Conservation (phyloP, 352 stramenopile species). For the Pythium dissimile region DNA sequence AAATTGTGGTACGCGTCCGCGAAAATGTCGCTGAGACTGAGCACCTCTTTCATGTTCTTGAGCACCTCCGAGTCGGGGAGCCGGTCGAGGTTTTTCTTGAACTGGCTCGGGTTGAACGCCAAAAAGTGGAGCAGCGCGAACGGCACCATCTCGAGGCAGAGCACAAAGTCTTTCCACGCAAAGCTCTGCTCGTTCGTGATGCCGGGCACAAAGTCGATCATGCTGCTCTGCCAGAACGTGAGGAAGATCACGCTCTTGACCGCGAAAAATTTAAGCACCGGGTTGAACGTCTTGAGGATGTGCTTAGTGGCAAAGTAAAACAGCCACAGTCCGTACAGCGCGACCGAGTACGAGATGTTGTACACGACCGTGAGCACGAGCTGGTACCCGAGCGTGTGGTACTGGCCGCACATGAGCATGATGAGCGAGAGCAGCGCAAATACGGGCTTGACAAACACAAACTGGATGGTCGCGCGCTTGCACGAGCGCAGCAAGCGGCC, state of each 20-base stretch:
- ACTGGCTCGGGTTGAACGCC: conserved; percentile 81
- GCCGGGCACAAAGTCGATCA: conserved; percentile 83
- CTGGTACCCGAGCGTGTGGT: conserved; percentile 79
- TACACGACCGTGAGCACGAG: conserved; percentile 84
- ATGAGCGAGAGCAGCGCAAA: conserved; percentile 85
- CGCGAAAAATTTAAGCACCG: conserved; percentile 91
- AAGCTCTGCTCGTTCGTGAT: conserved; percentile 85
- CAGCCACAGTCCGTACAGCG: conserved; percentile 87
- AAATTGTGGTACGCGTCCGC: conserved; percentile 87
- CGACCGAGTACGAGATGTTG: conserved; percentile 89
- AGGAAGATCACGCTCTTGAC: conserved; percentile 93
- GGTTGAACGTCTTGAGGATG: conserved; percentile 79
- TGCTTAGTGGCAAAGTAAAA: conserved; percentile 90
- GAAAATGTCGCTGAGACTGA: conserved; percentile 75
- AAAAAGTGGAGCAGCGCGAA: conserved; percentile 75
- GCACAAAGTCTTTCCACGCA: conserved; percentile 89
- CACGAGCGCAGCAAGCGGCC: conserved; percentile 79
- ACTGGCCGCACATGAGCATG: conserved; percentile 72
- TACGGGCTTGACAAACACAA: conserved; percentile 89
- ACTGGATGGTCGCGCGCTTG: conserved; percentile 91
- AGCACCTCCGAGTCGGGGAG: conserved; percentile 78
- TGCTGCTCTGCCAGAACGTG: conserved; percentile 89
- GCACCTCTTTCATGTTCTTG: conserved; percentile 88
- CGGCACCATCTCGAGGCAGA: conserved; percentile 88
- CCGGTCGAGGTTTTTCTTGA: conserved; percentile 72